Evolutionary conservation across 2,329 filamentous ascomycete species (phyloP).

Genomic region (Escovopsis weberi): DNA sequence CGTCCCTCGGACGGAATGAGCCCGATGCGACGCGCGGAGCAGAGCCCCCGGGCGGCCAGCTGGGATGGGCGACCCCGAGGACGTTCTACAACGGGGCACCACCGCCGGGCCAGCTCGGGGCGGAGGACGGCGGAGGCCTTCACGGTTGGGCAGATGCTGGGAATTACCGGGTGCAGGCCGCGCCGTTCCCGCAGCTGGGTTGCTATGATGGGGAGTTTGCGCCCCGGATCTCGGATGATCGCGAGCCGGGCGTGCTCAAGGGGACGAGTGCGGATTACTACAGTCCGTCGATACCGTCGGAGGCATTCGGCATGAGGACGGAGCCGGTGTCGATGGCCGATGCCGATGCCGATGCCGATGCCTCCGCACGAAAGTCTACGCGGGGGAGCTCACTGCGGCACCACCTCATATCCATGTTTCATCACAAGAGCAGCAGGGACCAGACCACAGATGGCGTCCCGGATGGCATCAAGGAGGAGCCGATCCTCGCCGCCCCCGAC

Average conservation of each 20-base stretch:
- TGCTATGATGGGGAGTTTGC: constrained; percentile 7
- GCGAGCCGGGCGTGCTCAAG: constrained; percentile 16
- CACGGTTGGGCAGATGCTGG: not conserved
- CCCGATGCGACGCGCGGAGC: constrained; percentile 14
- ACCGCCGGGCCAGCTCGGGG: too few species aligned
- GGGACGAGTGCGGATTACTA: constrained; percentile 28
- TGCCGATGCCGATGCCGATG: constrained; percentile 9
- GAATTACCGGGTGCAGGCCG: constrained; percentile 3
- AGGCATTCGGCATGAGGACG: constrained; percentile 24
- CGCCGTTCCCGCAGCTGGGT: constrained; percentile 4
- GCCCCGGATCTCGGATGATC: constrained; percentile 9
- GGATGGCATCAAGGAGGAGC: not conserved
- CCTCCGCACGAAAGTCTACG: constrained; percentile 14
- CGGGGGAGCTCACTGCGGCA: constrained; percentile 20
- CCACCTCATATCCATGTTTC: constrained; percentile 22
- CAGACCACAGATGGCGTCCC: constrained; percentile 13
- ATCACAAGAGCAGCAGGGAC: constrained; percentile 19
- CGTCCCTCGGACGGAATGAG: constrained; percentile 19
- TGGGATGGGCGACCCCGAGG: constrained; percentile 9
- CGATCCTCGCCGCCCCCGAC: constrained; percentile 3
- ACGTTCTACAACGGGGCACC: too few species aligned
- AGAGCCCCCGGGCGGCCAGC: constrained; percentile 12
- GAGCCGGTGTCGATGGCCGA: constrained; percentile 7
- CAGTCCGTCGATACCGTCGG: constrained; percentile 24
- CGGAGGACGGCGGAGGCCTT: too few species aligned